These are phyloP conservation scores for Malania oleifera DNA, from an alignment of 164 flowering plant species.

Conservation along the genomic window DNA sequence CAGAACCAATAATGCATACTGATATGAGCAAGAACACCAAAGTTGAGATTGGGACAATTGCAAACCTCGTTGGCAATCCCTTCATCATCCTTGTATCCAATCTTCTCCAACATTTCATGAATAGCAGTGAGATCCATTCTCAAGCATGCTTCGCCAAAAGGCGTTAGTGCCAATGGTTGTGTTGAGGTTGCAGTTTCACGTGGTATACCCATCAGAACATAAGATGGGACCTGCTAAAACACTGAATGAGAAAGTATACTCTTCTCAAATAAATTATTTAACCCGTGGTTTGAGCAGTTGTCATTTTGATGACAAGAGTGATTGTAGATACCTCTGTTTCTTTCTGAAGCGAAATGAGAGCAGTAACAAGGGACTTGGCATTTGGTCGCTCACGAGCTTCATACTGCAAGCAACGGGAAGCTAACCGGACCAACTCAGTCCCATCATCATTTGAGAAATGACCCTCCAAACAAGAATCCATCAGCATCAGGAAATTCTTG, in stretches of 20 bases:
- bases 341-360: conserved; percentile 73
- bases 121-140: conserved; percentile 85
- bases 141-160: conserved; percentile 84
- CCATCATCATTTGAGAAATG: conserved; percentile 89
- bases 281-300: not conserved
- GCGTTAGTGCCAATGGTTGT: conserved; percentile 50
- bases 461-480: conserved; percentile 91
- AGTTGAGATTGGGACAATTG: not conserved
- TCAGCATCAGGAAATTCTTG: conserved; percentile 73
- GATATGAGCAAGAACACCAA: not conserved
- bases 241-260: conserved; percentile 7
- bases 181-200: conserved; percentile 37
- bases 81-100: conserved; percentile 92
- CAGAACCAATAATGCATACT: not conserved
- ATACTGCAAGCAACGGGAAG: conserved; percentile 85
- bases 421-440: conserved; percentile 75
- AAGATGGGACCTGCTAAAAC: conserved; percentile 62
- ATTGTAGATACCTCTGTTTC: conserved; percentile 60
- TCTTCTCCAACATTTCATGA: conserved; percentile 77
- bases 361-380: conserved; percentile 63
- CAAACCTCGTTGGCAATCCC: conserved; percentile 85
- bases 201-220: conserved; percentile 59
- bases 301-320: conserved; percentile 3
- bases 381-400: conserved; percentile 96
- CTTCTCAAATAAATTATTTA: not conserved